phyloP scores from a whole-genome alignment of 768 basidiomycete genomes.

The Asterophora parasitica region DNA sequence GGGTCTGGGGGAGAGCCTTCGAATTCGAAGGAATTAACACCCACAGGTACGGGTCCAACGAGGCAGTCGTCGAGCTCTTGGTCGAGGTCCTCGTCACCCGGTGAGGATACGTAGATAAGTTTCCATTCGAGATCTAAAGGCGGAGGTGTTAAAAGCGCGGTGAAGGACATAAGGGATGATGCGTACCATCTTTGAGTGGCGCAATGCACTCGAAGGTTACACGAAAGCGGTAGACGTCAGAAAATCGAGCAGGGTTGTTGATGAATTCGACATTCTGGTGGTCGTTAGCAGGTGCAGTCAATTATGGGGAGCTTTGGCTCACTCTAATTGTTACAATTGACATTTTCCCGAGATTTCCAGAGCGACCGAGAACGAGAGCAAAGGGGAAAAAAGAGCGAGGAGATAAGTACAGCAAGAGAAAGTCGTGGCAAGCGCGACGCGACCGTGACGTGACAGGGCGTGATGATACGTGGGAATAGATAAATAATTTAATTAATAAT shows the following conservation, averaged over 20 bases:
- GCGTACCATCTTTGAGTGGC: slow-evolving; percentile 77
- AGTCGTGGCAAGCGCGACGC: slow-evolving; percentile 17
- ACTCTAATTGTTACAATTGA: slow-evolving; percentile 70
- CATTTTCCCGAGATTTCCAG: slow-evolving; percentile 32
- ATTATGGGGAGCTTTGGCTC: slow-evolving; percentile 12
- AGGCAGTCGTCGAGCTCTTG: slow-evolving; percentile 98
- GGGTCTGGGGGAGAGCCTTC: slow-evolving; percentile 83
- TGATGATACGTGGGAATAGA: slow-evolving; percentile 10
- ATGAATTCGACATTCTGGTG: slow-evolving; percentile 80
- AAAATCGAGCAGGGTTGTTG: slow-evolving; percentile 90
- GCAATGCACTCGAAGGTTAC: slow-evolving; percentile 98
- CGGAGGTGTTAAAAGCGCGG: not conserved
- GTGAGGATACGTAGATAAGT: slow-evolving; percentile 94
- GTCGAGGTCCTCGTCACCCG: slow-evolving; percentile 86
- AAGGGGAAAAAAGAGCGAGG: slow-evolving; percentile 3
- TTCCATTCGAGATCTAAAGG: slow-evolving; percentile 91
- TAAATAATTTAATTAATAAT: no score
- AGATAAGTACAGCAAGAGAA: not conserved
- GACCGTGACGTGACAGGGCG: slow-evolving; percentile 13
- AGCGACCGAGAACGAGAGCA: not conserved
- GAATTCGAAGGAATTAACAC: slow-evolving; percentile 97
- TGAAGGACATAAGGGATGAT: not conserved
- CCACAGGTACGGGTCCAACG: slow-evolving; percentile 95
- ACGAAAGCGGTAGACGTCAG: slow-evolving; percentile 86
- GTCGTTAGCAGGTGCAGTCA: not conserved